Conservation (phyloP, 306 rosid genomes). For the Acacia acuminata region DNA sequence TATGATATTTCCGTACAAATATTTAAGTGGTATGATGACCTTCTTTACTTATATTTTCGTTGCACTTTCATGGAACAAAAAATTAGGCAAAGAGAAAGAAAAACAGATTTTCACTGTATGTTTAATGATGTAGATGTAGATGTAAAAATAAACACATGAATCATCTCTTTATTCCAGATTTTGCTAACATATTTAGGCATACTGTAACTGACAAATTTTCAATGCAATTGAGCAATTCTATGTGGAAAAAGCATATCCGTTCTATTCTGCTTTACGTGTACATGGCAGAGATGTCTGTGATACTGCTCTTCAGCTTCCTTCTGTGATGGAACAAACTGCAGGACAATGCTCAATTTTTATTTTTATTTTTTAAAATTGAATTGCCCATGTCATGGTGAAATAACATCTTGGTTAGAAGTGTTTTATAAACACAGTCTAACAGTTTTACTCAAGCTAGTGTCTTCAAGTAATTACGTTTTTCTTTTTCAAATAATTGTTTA, state of each 20-base stretch:
- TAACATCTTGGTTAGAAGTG: constrained; percentile 27
- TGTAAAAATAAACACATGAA: neutral
- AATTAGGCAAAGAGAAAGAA: neutral
- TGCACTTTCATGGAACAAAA: neutral
- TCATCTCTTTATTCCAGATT: neutral
- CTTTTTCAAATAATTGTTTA: constrained; percentile 33
- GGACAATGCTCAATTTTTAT: neutral
- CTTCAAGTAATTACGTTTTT: constrained; percentile 19
- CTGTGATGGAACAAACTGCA: constrained; percentile 8
- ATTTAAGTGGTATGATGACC: neutral
- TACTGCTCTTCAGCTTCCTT: constrained; percentile 18
- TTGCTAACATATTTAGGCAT: constrained; percentile 4
- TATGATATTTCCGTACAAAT: neutral
- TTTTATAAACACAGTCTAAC: neutral
- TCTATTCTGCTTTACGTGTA: constrained; percentile 27
- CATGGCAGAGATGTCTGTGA: constrained; percentile 12
- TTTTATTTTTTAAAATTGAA: neutral
- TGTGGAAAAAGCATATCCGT: constrained; percentile 3
- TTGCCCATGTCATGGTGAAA: constrained; percentile 21
- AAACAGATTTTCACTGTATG: neutral
- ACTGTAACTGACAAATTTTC: constrained; percentile 1
- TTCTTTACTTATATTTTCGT: neutral
- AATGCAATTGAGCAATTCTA: constrained; percentile 5
- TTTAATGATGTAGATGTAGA: neutral
- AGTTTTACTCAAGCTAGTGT: constrained; percentile 26